Evolutionary conservation across 306 rosid genomes (phyloP).

Genomic region (Nissolia schottii): DNA sequence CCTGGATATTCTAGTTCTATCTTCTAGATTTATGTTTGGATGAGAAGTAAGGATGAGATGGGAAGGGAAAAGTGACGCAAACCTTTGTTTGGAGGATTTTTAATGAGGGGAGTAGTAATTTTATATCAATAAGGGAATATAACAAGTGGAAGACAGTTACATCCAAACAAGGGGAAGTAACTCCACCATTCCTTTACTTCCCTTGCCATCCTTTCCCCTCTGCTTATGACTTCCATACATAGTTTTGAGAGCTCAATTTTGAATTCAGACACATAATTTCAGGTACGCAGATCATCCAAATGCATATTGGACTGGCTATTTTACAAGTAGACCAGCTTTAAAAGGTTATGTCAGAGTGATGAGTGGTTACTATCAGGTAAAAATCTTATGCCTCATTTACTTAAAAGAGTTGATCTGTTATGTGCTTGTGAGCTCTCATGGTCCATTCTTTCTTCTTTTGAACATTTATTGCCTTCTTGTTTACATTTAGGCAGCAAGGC

Average conservation of each 20-base stretch:
- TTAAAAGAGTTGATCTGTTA: conserved; percentile 8
- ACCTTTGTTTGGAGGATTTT: neutral
- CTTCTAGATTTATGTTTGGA: conserved; percentile 20
- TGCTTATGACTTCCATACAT: neutral
- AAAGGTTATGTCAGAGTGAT: conserved; percentile 70
- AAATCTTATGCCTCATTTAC: neutral
- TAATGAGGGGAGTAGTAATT: neutral
- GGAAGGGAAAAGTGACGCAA: neutral
- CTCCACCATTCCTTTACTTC: conserved; percentile 1
- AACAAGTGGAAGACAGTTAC: too few species aligned
- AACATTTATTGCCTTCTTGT: neutral
- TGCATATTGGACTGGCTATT: conserved; percentile 96
- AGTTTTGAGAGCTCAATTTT: conserved; percentile 24
- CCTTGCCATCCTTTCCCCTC: neutral
- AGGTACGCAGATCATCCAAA: conserved; percentile 78
- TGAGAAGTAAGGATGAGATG: neutral
- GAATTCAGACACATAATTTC: conserved; percentile 29
- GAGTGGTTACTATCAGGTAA: conserved; percentile 76
- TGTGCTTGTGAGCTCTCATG: conserved; percentile 6
- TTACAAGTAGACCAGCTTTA: conserved; percentile 80
- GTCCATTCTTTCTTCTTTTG: conserved; percentile 6
- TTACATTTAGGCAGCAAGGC: conserved; percentile 74
- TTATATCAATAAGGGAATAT: neutral
- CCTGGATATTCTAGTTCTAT: neutral
- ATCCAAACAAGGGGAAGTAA: neutral